These are phyloP conservation scores for Pseudohalonectria lignicola DNA, from an alignment of 2,329 filamentous ascomycete genomes.

Conservation along the genomic window DNA sequence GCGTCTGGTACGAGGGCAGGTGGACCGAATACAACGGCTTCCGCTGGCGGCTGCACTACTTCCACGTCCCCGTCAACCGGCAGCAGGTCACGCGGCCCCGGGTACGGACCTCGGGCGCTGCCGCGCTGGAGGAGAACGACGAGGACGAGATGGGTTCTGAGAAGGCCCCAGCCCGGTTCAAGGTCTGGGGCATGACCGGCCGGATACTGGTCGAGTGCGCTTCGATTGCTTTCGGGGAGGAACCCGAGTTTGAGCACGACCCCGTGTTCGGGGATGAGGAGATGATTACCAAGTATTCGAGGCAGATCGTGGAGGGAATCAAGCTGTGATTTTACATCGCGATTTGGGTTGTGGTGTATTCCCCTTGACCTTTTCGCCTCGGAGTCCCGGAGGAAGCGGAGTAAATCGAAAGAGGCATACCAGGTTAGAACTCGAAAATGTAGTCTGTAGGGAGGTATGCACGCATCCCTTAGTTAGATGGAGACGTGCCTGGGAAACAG, in stretches of 20 bases:
- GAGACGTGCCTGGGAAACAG: too few species aligned
- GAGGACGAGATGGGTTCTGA: constrained; percentile 33
- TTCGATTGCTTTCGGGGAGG: constrained; percentile 67
- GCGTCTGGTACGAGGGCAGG: constrained; percentile 72
- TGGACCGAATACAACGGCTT: constrained; percentile 73
- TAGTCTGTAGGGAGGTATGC: too few species aligned
- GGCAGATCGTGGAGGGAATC: constrained; percentile 2
- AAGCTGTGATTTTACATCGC: constrained; percentile 3
- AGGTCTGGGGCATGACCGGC: constrained; percentile 93
- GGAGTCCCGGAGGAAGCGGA: too few species aligned
- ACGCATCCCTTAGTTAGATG: too few species aligned
- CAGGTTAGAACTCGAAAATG: too few species aligned
- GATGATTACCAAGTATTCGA: constrained; percentile 34
- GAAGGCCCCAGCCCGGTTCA: constrained; percentile 64
- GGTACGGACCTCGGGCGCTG: constrained; percentile 25
- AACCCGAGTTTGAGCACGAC: constrained; percentile 73
- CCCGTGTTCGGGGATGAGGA: constrained; percentile 38
- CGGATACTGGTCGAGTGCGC: constrained; percentile 83
- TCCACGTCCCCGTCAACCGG: constrained; percentile 71
- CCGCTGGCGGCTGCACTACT: constrained; percentile 83
- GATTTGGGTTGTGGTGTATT: too few species aligned
- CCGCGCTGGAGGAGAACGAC: constrained; percentile 28
- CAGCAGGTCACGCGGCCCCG: constrained; percentile 55
- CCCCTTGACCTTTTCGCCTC: too few species aligned
- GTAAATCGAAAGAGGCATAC: too few species aligned